These are phyloP conservation scores for Silene latifolia DNA, from an alignment of 148 eudicot species.

Conservation along the genomic window DNA sequence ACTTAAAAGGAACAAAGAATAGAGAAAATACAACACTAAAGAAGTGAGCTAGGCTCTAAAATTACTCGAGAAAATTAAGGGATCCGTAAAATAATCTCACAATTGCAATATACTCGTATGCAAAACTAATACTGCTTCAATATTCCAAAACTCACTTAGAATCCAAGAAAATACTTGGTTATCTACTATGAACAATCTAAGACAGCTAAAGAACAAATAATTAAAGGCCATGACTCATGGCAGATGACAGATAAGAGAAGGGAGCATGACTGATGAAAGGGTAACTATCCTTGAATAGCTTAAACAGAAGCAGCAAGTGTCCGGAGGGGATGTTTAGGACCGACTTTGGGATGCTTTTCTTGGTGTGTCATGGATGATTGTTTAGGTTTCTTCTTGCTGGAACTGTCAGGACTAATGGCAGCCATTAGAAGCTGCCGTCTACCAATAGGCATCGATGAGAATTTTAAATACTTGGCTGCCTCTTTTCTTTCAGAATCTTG, in stretches of 20 bases:
- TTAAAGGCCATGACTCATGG: background rate
- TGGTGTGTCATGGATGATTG: background rate
- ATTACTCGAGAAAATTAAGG: background rate
- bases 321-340: conserved; percentile 16
- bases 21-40: too few relatives aligned
- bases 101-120: background rate
- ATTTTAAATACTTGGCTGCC: conserved; percentile 31
- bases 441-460: conserved; percentile 17
- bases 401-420: conserved; percentile 7
- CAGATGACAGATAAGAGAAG: background rate
- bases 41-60: too few relatives aligned
- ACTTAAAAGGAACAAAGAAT: too few relatives aligned
- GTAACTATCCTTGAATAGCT: background rate
- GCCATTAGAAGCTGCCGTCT: conserved; percentile 22
- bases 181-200: conserved; percentile 11
- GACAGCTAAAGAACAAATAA: background rate
- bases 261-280: background rate
- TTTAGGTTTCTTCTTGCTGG: conserved; percentile 26
- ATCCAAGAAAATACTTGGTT: background rate
- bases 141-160: background rate
- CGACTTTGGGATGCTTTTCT: conserved; percentile 16
- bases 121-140: background rate
- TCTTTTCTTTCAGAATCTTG: conserved; percentile 40
- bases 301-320: conserved; percentile 14
- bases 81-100: background rate